Percentiles rank a stretch among this genome's conserved stretches.
These are phyloP conservation scores for Tylopilus orsonianus DNA, from an alignment of 1,284 basidiomycete species.

Conservation along the genomic window DNA sequence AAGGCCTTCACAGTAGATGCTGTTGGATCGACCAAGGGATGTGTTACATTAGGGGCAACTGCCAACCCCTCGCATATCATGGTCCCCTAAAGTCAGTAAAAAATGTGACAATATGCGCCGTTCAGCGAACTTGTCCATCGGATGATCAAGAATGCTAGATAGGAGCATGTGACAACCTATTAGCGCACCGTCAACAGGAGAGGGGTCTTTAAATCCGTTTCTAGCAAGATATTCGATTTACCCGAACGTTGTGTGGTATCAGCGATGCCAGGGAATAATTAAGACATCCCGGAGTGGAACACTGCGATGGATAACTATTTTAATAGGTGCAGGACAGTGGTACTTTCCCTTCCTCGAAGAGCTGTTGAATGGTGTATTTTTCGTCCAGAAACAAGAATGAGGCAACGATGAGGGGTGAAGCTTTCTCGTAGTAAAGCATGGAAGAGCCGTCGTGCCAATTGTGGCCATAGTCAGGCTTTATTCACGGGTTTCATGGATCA, in stretches of 20 bases:
- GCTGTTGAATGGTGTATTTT: slow-evolving; percentile 20
- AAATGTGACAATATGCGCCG: no score
- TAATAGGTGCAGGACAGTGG: slow-evolving; percentile 7
- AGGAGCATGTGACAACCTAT: slow-evolving; percentile 9
- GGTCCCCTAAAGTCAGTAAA: no score
- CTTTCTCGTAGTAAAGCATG: neutral
- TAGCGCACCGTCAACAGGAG: slow-evolving; percentile 21
- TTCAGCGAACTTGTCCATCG: no score
- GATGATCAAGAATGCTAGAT: no score
- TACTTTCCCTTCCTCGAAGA: slow-evolving; percentile 15
- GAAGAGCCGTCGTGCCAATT: slow-evolving; percentile 11
- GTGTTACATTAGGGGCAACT: no score
- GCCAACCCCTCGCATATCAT: no score
- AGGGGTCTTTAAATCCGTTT: slow-evolving; percentile 7
- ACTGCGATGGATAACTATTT: slow-evolving; percentile 5
- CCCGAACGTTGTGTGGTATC: slow-evolving; percentile 17
- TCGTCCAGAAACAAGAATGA: slow-evolving; percentile 23
- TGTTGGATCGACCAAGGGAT: no score
- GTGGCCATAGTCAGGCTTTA: neutral
- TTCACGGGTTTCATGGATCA: neutral
- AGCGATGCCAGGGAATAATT: slow-evolving; percentile 8
- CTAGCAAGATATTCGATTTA: slow-evolving; percentile 22
- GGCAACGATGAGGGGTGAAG: slow-evolving; percentile 2
- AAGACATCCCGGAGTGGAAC: neutral
- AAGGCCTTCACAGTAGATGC: no score